Evolutionary conservation across 2,329 filamentous ascomycete species (phyloP), one percentile per base, ranked within the genome.

Genomic region (Balansia obtecta): DNA sequence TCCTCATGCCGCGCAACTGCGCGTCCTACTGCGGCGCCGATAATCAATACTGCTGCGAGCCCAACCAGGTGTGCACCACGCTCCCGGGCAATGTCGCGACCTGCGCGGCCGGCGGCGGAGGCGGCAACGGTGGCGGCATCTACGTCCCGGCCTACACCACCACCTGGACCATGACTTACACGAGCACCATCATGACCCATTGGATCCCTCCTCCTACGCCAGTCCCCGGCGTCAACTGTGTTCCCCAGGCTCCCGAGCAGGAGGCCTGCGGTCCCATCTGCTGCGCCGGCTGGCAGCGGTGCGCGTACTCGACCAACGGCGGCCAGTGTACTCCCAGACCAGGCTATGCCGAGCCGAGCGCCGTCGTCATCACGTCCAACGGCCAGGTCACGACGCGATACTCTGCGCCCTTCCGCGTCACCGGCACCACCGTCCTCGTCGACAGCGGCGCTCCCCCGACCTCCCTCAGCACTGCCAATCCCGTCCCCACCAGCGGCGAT

Each of bases 281-380:
- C 73, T 91, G 86, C 65, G 77, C 79, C 22, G 76, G 70, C 53
- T 79, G 77, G 67, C 83, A 87, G 65, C 84, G 81, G 60, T 90
- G 86, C 64, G 75, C 73, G 49, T 70, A 65, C 51, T 54, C 66
- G 1, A 42, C 2, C 46, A 48, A 48, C 38, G 46, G 46, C 38
- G 78, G 77, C 48, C 75, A 81, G 60, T 88, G 85, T 62, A 65
- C 70, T 5, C 64, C 75, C 27, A 77, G 77, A 49, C 71, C 70
- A 45, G 74, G 71, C 55, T 73, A 71, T 55, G 69, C 67, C 56
- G 67, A 61, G 52, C 65, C 63, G 15, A 63, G 63, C 52, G 68
- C 70, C 45, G 65, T 73, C 38, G 63, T 71, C 53, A 64, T 75
- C 51, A 74, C 71, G 27, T 68, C 66, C 20, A 65, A 70, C 52